Evolutionary conservation across 192 early-diverging fungal species (phyloP).

Genomic region (Phlyctochytrium arcticum): DNA sequence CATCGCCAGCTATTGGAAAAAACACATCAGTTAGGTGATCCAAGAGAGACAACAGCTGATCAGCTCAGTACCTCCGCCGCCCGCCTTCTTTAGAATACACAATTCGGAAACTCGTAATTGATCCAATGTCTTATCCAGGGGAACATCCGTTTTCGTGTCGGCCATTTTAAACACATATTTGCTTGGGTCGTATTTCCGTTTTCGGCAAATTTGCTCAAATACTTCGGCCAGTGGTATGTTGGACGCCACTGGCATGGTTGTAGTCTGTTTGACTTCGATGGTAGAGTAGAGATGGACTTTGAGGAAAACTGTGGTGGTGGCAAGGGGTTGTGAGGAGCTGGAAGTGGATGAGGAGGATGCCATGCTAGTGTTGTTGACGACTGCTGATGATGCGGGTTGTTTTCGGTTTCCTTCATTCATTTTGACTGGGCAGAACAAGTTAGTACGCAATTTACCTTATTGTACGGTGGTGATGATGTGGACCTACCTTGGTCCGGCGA

Average conservation of each 20-base stretch:
- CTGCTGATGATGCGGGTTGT: conserved; percentile 7
- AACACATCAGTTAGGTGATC: too few relatives aligned
- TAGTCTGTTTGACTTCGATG: conserved; percentile 83
- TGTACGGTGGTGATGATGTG: background rate
- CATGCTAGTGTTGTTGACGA: too few relatives aligned
- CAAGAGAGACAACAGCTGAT: too few relatives aligned
- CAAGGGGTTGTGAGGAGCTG: background rate
- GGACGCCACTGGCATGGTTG: conserved; percentile 73
- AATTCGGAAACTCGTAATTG: conserved; percentile 60
- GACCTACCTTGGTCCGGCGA: conserved; percentile 64
- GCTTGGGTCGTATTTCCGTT: conserved; percentile 78
- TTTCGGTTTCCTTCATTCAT: conserved; percentile 28
- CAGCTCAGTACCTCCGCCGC: conserved; percentile 48
- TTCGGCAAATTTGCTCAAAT: conserved; percentile 79
- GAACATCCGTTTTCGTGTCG: conserved; percentile 66
- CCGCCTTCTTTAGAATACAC: conserved; percentile 65
- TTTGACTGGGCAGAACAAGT: conserved; percentile 16
- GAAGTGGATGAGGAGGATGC: background rate
- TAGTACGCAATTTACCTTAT: background rate
- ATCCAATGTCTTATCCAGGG: conserved; percentile 76
- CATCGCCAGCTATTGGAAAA: conserved; percentile 50
- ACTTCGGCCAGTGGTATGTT: conserved; percentile 74
- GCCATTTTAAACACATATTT: conserved; percentile 86
- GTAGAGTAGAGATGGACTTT: conserved; percentile 63
- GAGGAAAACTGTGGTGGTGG: conserved; percentile 36